Conservation (phyloP, 2,329 filamentous ascomycete genomes). For the Ophiocordyceps australis region DNA sequence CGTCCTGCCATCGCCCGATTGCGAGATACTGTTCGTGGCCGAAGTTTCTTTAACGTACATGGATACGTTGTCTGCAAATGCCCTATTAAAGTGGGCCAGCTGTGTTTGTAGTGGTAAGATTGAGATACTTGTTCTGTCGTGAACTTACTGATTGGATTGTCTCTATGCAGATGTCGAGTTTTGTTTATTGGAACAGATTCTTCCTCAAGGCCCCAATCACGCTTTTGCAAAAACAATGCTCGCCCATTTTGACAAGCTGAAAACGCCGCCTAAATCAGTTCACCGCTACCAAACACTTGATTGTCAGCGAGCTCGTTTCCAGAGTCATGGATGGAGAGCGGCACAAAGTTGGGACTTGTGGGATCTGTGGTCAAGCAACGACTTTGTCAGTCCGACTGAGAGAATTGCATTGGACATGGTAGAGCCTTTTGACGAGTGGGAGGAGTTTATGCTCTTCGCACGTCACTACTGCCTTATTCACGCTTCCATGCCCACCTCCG, state of each 20-base stretch:
- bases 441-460: conserved; percentile 75
- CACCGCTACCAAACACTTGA: conserved; percentile 45
- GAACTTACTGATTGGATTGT: too few species aligned
- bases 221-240: conserved; percentile 83
- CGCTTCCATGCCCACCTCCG: conserved; percentile 24
- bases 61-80: conserved; percentile 54
- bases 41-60: conserved; percentile 90
- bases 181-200: conserved; percentile 70
- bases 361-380: conserved; percentile 59
- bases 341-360: conserved; percentile 54
- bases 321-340: conserved; percentile 45
- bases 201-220: conserved; percentile 59
- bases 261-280: conserved; percentile 61
- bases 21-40: conserved; percentile 59
- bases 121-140: too few species aligned
- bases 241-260: conserved; percentile 62
- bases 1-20: conserved; percentile 37
- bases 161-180: too few species aligned
- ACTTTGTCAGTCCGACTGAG: conserved; percentile 43
- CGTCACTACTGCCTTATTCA: conserved; percentile 70
- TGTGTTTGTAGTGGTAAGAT: conserved; percentile 47
- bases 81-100: conserved; percentile 62
- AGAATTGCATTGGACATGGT: conserved; percentile 45
- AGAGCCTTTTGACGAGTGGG: conserved; percentile 91
- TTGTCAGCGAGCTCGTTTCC: conserved; percentile 54